Percentiles rank a stretch among this genome's conserved stretches.
Evolutionary conservation across 441 rosid species (phyloP).

Genomic region (Viola pubescens): DNA sequence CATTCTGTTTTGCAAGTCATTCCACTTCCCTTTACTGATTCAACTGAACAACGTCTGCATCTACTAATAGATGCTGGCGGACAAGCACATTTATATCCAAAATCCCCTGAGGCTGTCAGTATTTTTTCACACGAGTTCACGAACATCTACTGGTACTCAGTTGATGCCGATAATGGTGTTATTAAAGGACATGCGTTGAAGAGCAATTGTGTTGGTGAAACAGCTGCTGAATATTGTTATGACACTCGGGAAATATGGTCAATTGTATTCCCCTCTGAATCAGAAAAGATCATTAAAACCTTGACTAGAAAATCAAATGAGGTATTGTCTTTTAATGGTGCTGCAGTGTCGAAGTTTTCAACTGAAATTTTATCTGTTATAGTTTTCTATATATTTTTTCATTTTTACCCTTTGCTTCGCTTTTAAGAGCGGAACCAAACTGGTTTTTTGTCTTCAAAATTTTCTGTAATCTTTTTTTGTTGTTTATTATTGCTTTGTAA

Average conservation of each 20-base stretch:
- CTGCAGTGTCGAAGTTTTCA: not conserved
- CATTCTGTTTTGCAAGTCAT: conserved; percentile 78
- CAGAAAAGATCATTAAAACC: conserved; percentile 80
- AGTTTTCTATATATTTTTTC: not conserved
- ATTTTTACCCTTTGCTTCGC: too few relatives aligned
- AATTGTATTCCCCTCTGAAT: conserved; percentile 73
- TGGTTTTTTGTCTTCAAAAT: not conserved
- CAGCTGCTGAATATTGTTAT: conserved; percentile 68
- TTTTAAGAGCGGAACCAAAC: too few relatives aligned
- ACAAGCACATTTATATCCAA: conserved; percentile 81
- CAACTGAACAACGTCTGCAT: conserved; percentile 85
- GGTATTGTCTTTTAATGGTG: conserved; percentile 35
- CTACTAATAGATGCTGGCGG: conserved; percentile 60
- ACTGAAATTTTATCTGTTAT: not conserved
- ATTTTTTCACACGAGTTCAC: conserved; percentile 62
- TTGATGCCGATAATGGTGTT: conserved; percentile 57
- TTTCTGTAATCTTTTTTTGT: not conserved
- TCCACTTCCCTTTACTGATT: conserved; percentile 80
- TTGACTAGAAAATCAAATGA: conserved; percentile 68
- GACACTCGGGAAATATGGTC: conserved; percentile 80
- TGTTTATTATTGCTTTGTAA: not conserved
- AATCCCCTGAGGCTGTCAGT: conserved; percentile 57
- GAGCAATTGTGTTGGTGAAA: conserved; percentile 46
- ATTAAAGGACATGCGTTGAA: conserved; percentile 76
- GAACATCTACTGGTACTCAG: conserved; percentile 87